These are phyloP conservation scores for Gossypium gossypioides DNA, from an alignment of 441 rosid genomes.

Conservation along the genomic window DNA sequence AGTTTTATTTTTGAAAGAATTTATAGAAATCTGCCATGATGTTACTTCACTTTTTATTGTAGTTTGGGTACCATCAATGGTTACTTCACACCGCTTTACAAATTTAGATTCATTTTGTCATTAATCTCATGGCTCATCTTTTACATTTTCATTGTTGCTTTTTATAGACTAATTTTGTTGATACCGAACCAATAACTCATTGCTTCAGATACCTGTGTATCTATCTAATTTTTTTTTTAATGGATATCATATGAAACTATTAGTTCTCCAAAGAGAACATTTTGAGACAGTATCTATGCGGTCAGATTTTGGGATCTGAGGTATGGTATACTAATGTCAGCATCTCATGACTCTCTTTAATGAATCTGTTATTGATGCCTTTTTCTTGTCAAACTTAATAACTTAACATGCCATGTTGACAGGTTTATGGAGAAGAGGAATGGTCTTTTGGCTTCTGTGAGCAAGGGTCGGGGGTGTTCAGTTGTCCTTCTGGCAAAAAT, in stretches of 20 bases:
- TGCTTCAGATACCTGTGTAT: neutral
- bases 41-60: neutral
- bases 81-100: neutral
- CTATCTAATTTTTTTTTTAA: neutral
- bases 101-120: neutral
- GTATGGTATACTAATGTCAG: neutral
- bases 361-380: neutral
- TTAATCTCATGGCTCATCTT: neutral
- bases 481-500: constrained; percentile 77
- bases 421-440: constrained; percentile 89
- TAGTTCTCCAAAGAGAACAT: neutral
- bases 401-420: constrained; percentile 14
- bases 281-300: neutral
- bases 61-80: neutral
- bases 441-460: constrained; percentile 98
- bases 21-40: neutral
- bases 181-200: neutral
- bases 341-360: neutral
- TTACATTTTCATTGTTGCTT: neutral
- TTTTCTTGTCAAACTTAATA: neutral
- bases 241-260: neutral
- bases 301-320: neutral
- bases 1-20: neutral
- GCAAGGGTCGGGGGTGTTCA: constrained; percentile 85
- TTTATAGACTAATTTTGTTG: neutral